phyloP scores from a whole-genome alignment of 768 basidiomycete species.

The Russula lepida region DNA sequence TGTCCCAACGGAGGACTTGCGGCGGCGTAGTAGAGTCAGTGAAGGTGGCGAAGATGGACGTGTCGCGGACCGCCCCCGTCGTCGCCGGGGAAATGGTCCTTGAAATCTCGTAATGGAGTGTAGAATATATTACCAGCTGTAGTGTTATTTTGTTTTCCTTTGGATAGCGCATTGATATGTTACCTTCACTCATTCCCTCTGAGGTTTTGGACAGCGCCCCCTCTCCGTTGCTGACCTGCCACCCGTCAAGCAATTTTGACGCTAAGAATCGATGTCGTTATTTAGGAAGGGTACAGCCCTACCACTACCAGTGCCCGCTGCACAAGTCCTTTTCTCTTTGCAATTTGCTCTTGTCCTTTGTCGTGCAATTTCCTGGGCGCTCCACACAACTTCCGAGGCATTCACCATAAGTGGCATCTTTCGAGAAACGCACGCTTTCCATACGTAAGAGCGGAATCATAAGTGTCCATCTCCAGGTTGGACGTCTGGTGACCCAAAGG shows the following conservation, averaged over 20 bases:
- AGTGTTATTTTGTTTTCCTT: neutral
- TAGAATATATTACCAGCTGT: neutral
- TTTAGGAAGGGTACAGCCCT: neutral
- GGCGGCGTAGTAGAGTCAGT: slow-evolving; percentile 52
- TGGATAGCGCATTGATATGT: neutral
- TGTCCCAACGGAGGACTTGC: slow-evolving; percentile 49
- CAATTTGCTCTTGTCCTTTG: too few species aligned
- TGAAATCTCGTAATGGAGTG: slow-evolving; percentile 45
- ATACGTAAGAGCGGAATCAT: neutral
- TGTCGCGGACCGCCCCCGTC: slow-evolving; percentile 50
- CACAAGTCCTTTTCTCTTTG: too few species aligned
- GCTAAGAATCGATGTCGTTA: too few species aligned
- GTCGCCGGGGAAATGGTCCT: slow-evolving; percentile 36
- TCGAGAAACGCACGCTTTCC: neutral
- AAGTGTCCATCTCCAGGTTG: neutral
- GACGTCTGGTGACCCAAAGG: neutral
- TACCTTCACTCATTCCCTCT: neutral
- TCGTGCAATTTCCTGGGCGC: neutral
- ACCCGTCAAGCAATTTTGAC: too few species aligned
- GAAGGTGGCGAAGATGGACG: slow-evolving; percentile 43
- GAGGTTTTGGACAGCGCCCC: neutral
- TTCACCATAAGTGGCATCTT: neutral
- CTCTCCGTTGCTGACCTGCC: neutral
- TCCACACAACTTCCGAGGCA: neutral
- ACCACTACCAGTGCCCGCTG: too few species aligned